These are phyloP conservation scores for Orbilia ellipsospora DNA, from an alignment of 2,329 filamentous ascomycete genomes.

Conservation along the genomic window DNA sequence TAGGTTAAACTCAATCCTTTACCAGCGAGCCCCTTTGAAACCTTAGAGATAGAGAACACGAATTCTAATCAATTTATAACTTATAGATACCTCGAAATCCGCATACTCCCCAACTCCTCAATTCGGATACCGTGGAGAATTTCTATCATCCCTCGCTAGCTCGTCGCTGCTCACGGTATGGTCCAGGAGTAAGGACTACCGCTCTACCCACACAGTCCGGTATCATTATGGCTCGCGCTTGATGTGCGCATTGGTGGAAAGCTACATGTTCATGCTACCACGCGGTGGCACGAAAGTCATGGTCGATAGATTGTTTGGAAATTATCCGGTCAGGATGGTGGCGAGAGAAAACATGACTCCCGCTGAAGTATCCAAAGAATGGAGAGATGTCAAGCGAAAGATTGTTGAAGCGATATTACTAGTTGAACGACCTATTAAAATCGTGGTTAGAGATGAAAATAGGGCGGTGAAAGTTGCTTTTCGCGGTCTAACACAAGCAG, in stretches of 20 bases:
- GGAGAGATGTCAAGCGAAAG: conserved; percentile 53
- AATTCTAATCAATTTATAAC: not conserved
- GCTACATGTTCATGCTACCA: conserved; percentile 69
- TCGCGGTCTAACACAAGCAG: not conserved
- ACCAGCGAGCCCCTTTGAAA: too few relatives aligned
- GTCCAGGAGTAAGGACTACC: conserved; percentile 73
- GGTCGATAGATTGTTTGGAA: conserved; percentile 57
- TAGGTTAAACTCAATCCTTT: conserved; percentile 18
- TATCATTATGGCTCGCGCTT: conserved; percentile 56
- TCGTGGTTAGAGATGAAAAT: conserved; percentile 56
- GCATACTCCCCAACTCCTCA: conserved; percentile 64
- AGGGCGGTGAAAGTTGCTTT: conserved; percentile 27
- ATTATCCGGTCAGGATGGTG: conserved; percentile 58
- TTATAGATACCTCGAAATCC: conserved; percentile 80
- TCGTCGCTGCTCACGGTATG: conserved; percentile 81
- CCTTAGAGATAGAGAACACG: too few relatives aligned
- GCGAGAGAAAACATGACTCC: conserved; percentile 48
- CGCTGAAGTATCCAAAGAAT: conserved; percentile 55
- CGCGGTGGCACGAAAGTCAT: conserved; percentile 58
- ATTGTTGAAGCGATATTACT: conserved; percentile 51
- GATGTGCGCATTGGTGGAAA: conserved; percentile 60
- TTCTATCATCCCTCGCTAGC: conserved; percentile 76
- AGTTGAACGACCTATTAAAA: not conserved
- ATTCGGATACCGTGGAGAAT: conserved; percentile 66
- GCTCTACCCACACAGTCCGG: conserved; percentile 62